These are phyloP conservation scores for Fusarium oligoseptatum DNA, from an alignment of 2,329 filamentous ascomycete species.

Conservation along the genomic window DNA sequence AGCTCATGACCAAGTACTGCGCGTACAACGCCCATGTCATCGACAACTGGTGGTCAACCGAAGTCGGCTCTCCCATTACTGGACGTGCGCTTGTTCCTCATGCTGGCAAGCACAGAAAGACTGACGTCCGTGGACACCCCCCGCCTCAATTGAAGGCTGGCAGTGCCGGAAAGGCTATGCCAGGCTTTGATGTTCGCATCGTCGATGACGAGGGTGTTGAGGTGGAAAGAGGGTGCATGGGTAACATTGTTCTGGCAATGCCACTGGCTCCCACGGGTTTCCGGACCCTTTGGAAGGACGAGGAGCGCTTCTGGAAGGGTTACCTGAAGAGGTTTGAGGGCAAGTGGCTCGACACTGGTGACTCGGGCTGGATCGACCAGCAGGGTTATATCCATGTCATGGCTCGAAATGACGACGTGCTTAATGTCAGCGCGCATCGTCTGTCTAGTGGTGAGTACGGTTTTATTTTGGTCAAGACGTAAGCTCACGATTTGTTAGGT, in stretches of 20 bases:
- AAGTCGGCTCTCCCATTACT: conserved; percentile 70
- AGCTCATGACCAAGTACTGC: conserved; percentile 75
- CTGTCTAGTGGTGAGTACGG: conserved; percentile 80
- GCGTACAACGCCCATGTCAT: conserved; percentile 69
- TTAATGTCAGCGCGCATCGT: conserved; percentile 95
- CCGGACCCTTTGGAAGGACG: conserved; percentile 87
- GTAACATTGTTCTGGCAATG: conserved; percentile 88
- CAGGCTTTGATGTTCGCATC: conserved; percentile 87
- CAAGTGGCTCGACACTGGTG: conserved; percentile 90
- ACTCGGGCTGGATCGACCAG: conserved; percentile 86
- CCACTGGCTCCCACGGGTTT: conserved; percentile 90
- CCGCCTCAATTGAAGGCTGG: conserved; percentile 79
- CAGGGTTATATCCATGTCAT: conserved; percentile 77
- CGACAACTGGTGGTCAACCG: conserved; percentile 74
- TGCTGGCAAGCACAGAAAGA: conserved; percentile 67
- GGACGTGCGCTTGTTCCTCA: conserved; percentile 69
- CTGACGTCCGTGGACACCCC: conserved; percentile 53
- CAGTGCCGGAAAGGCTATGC: conserved; percentile 91
- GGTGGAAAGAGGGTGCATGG: conserved; percentile 80
- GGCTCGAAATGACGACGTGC: conserved; percentile 83
- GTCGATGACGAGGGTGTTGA: conserved; percentile 85
- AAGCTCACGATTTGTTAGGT: conserved; percentile 61
- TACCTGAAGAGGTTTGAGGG: conserved; percentile 87
- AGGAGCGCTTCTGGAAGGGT: conserved; percentile 85
- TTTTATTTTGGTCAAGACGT: background rate